Base-by-base conservation (phyloP, 495 filamentous ascomycete genomes). In the Lasiosphaeria ovina region DNA sequence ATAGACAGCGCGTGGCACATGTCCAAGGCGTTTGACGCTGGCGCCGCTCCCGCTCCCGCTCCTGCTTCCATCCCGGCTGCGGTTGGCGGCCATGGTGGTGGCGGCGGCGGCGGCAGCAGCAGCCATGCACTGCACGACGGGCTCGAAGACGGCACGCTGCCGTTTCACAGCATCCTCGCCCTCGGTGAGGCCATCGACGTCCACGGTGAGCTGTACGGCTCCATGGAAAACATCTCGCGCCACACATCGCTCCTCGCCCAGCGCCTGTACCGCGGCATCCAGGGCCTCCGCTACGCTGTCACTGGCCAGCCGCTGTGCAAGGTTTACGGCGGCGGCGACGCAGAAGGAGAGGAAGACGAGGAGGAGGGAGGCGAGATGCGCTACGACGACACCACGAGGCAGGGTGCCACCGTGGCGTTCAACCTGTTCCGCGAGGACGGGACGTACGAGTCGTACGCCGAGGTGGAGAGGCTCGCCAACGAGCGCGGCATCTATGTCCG, bases 81-180 rank as follows among this genome's bases (percentile, higher is more conserved):
- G 35, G 31, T 14, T 6, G 24, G 48, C 11, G 44, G 4, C 47
- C n/a, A 42, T n/a, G 60, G 61, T 14, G 64, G 63, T 34, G 65
- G 51, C 12, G 36, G 48, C 14, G 24, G n/a, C 4, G 16, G 35
- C n/a, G 3, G 51, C 32, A 4, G 9, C 17, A 5, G 35, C 35
- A 17, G 44, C 6, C 40, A 51, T 9, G 57, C 56, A 10, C 34
- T 91, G 3, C 88, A 91, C 61, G 85, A 89, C 49, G 77, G 76
- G 17, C 78, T 93, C 2, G 90, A 93, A 63, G 90, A 93, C 70
- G 90, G 90, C 3, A 93, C 89, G 6, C 69, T 89, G 6, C 87
- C 89, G n/a, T 89, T 91, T 63, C 90, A 91, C 71, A 87, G 75
- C 63, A 91, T 93, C 62, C 69, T 91, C 33, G 89, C 87, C 1